These are phyloP conservation scores for Debaryomyces castellii DNA, from an alignment of 805 yeast genomes.

Conservation along the genomic window DNA sequence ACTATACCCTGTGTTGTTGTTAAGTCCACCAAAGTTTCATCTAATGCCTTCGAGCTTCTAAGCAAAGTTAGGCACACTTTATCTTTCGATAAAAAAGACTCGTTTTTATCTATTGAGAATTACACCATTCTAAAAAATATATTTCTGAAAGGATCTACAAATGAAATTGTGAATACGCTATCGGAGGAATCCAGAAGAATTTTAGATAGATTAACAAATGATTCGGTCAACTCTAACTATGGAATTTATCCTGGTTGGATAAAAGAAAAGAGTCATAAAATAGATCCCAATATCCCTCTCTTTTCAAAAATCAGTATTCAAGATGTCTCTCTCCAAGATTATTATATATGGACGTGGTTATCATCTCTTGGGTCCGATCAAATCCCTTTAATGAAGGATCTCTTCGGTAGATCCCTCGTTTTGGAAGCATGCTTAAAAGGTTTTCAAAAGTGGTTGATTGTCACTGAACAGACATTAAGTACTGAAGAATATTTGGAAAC, in stretches of 20 bases:
- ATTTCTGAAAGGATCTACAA: slow-evolving; percentile 55
- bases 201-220: slow-evolving; percentile 37
- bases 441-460: slow-evolving; percentile 74
- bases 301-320: slow-evolving; percentile 43
- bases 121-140: slow-evolving; percentile 70
- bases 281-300: slow-evolving; percentile 32
- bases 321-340: slow-evolving; percentile 77
- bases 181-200: slow-evolving; percentile 73
- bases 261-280: slow-evolving; percentile 8
- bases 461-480: slow-evolving; percentile 62
- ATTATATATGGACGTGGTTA: slow-evolving; percentile 90
- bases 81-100: slow-evolving; percentile 66
- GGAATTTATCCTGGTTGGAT: slow-evolving; percentile 42
- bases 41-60: slow-evolving; percentile 58
- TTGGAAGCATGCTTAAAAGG: slow-evolving; percentile 80
- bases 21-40: slow-evolving; percentile 49
- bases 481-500: slow-evolving; percentile 29
- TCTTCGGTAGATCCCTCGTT: slow-evolving; percentile 80
- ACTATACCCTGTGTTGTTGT: slow-evolving; percentile 65
- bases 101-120: slow-evolving; percentile 75
- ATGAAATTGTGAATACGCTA: slow-evolving; percentile 58
- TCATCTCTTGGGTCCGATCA: slow-evolving; percentile 75
- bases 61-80: slow-evolving; percentile 49
- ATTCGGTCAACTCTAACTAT: slow-evolving; percentile 35
- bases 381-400: slow-evolving; percentile 56